Conservation (phyloP, 1,284 basidiomycete genomes). For the Cutaneotrichosporon cutaneum region DNA sequence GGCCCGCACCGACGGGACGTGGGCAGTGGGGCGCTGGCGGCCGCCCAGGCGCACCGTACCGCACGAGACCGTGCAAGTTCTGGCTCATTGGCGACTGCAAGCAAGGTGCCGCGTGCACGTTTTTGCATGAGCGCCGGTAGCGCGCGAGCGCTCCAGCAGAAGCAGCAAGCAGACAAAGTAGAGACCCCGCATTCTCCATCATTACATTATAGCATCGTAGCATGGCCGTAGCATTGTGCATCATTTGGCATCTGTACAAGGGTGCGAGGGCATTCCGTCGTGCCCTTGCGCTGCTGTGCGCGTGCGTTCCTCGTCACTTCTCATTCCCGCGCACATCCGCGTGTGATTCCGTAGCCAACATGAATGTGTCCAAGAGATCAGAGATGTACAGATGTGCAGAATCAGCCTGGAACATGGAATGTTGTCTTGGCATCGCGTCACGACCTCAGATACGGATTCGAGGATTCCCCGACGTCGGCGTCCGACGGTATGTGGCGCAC, state of each 20-base stretch:
- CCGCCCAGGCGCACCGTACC: not conserved
- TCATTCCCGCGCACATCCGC: too few relatives aligned
- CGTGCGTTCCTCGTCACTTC: too few relatives aligned
- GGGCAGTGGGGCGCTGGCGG: not conserved
- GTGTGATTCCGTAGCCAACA: too few relatives aligned
- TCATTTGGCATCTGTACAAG: not conserved
- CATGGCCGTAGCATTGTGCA: slow-evolving; percentile 3
- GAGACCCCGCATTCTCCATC: not conserved
- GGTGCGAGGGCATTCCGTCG: not conserved
- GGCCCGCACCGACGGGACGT: not conserved
- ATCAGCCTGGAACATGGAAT: not conserved
- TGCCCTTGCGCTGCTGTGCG: too few relatives aligned
- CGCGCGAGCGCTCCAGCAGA: not conserved
- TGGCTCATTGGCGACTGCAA: slow-evolving; percentile 1
- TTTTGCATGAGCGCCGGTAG: not conserved
- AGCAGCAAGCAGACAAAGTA: not conserved
- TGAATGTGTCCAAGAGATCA: too few relatives aligned
- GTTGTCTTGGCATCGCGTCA: not conserved
- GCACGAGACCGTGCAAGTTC: slow-evolving; percentile 4
- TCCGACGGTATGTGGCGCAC: not conserved
- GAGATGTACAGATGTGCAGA: not conserved
- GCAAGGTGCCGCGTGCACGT: not conserved
- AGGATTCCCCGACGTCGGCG: not conserved
- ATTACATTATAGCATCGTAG: not conserved
- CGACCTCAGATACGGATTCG: not conserved